Base-by-base conservation (phyloP, 176 grass and related monocot species). In the barley (Hordeum vulgare) region DNA sequence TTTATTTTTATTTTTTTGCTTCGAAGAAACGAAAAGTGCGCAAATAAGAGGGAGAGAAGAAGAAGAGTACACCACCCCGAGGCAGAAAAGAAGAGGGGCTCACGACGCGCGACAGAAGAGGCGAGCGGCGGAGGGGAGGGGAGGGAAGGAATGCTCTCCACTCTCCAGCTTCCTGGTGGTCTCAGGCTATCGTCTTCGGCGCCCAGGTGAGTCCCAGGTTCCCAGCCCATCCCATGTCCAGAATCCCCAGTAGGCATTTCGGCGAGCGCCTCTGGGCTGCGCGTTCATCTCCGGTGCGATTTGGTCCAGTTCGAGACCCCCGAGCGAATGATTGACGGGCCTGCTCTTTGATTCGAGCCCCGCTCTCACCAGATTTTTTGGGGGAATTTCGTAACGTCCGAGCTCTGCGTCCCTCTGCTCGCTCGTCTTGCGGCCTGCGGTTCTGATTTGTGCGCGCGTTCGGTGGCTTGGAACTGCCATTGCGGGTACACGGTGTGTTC, bases 11-110 rank as follows among this genome's bases (percentile, higher is more conserved):
- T 73, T 47, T 45, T 17, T 73, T 80, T 27, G 65, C 82, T 85
- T 81, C 71, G 3, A 81, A 89, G 82, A 17, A 58, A 89, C 70
- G 77, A 76, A 84, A 85, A 85, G 76, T 31, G 24, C 60, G 33
- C 60, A 47, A 27, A 69, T 23, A 17, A 64, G 9, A 20, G 10
- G 6, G 1, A 33, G 27, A 35, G 75, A 10, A 59, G 75, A 10
- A 59, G 51, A 63, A 79, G 74, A 41, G 5, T 58, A 79, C 65
- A 80, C 36, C 65, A 80, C 36, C 58, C 29, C 18, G 64, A 37
- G 18, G 66, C 75, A 66, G 74, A 75, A 67, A 59, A 53, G 45
- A 35, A 37, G 71, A 76, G 13, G 21, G 21, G 4, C 28, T 6
- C 76, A 25, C 33, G 57, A 36, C 29, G 13, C 18, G 39, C n/a